Conservation (phyloP, 768 basidiomycete genomes). For the Gloeostereum incarnatum region DNA sequence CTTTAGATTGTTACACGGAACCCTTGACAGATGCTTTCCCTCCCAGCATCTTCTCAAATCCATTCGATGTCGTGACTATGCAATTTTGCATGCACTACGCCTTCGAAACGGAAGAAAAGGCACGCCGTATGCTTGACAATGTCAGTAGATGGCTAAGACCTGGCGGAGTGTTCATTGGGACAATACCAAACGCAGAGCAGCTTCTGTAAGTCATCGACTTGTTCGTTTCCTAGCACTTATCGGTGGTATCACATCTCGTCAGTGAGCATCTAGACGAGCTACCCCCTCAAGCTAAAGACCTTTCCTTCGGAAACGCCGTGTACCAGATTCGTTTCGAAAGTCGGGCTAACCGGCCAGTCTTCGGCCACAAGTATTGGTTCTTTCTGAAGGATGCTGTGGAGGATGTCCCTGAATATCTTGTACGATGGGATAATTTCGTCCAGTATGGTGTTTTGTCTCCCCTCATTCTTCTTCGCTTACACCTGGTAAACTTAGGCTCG, state of each 20-base stretch:
- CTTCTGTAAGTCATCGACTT: conserved; percentile 53
- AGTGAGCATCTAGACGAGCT: conserved; percentile 68
- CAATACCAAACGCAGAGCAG: conserved; percentile 83
- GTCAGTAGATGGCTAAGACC: conserved; percentile 69
- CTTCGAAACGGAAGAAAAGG: conserved; percentile 85
- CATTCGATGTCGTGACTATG: conserved; percentile 95
- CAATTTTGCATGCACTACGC: conserved; percentile 99
- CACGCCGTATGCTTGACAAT: conserved; percentile 87
- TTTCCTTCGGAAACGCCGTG: conserved; percentile 85
- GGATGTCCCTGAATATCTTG: conserved; percentile 94
- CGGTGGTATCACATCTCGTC: conserved; percentile 6
- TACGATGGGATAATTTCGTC: conserved; percentile 91
- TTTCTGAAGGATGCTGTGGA: conserved; percentile 93
- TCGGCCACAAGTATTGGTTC: conserved; percentile 92
- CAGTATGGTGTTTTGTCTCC: conserved; percentile 35
- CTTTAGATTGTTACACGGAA: conserved; percentile 82
- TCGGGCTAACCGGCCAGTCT: conserved; percentile 49
- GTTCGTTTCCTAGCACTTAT: conserved; percentile 2
- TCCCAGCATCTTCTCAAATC: conserved; percentile 45
- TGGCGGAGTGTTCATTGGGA: conserved; percentile 95
- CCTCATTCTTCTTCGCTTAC: conserved; percentile 3
- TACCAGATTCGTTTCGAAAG: conserved; percentile 86
- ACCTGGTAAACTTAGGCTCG: conserved; percentile 46
- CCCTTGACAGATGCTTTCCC: conserved; percentile 63
- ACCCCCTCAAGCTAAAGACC: conserved; percentile 54